Evolutionary conservation across 371 early-diverging fungal species (phyloP), one percentile per base, ranked within the genome.

Genomic region (Mortierella sp.): DNA sequence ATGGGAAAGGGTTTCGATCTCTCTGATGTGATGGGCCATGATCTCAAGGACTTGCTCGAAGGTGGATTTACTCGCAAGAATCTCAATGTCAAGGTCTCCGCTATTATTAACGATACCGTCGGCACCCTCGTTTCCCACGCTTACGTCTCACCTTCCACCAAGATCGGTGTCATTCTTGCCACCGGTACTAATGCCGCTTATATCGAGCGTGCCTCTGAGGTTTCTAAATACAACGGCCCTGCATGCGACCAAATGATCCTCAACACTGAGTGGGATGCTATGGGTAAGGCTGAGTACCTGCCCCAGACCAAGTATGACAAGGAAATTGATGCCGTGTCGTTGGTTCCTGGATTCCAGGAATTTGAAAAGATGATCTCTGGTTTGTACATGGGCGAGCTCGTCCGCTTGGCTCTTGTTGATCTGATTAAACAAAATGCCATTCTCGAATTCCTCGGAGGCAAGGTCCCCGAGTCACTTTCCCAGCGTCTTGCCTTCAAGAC

Each of bases 361-460:
- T 96, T 95, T 84, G 97, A 97, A 76, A 97, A 98, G 84, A 93
- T 97, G 94, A 93, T 97, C n/a, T 93, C 95, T n/a, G 97, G 97
- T n/a, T 90, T 95, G 72, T 97, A 96, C 82, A 82, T 98, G 52
- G 97, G 97, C 60, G 98, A 98, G 84, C 78, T 98, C 21, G 91
- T 91, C 24, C 90, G 98, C 52, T 88, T 89, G 67, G 91, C 93
- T 41, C 71, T 94, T 13, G 87, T 94, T 38, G 93, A 97, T 63
- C n/a, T 76, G 63, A 76, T 76, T 48, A 68, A 76, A 47, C 76
- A 62, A 52, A 70, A 70, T 32, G 71, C 63, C 52, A 55, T 76
- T 36, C 47, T 76, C 21, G 67, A 70, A 48, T 65, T 53, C 64
- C 62, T 76, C 15, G 76, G 70, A 11, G 76, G 76, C 52, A 76